Evolutionary conservation across 257 asterid genomes (phyloP).

Genomic region (Rubia yunnanensis): DNA sequence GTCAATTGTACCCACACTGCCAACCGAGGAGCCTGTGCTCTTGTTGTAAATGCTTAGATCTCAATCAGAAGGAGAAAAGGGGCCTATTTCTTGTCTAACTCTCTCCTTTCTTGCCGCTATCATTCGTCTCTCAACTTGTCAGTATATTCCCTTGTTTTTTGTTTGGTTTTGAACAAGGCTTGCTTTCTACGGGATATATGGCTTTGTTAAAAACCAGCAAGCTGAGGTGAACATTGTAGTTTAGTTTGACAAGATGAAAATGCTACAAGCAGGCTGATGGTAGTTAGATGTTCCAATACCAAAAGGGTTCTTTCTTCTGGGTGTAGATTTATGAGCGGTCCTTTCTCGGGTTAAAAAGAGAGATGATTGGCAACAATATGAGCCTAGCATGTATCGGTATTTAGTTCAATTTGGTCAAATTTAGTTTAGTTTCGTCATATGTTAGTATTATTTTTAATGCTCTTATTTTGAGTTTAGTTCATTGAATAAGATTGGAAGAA

Average conservation of each 20-base stretch:
- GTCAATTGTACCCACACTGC: not conserved
- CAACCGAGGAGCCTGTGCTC: slow-evolving; percentile 13
- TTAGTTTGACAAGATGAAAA: not conserved
- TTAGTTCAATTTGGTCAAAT: too few relatives aligned
- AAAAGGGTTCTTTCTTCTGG: too few relatives aligned
- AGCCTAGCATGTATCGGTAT: too few relatives aligned
- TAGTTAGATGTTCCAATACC: too few relatives aligned
- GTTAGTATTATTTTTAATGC: too few relatives aligned
- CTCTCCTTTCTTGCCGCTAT: not conserved
- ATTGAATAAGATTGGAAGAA: too few relatives aligned
- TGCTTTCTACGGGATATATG: too few relatives aligned
- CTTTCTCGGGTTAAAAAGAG: not conserved
- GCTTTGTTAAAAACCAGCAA: too few relatives aligned
- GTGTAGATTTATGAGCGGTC: not conserved
- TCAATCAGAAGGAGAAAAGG: not conserved
- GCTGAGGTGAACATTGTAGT: not conserved
- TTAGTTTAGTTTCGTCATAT: too few relatives aligned
- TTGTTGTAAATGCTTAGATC: slow-evolving; percentile 21
- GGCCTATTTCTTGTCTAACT: not conserved
- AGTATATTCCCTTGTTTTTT: too few relatives aligned
- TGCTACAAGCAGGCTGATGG: not conserved
- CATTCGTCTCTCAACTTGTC: not conserved
- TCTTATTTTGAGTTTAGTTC: too few relatives aligned
- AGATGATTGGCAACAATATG: too few relatives aligned
- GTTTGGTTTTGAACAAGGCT: not conserved